Evolutionary conservation across 2,329 filamentous ascomycete genomes (phyloP).

Genomic region (Colletotrichum tofieldiae): DNA sequence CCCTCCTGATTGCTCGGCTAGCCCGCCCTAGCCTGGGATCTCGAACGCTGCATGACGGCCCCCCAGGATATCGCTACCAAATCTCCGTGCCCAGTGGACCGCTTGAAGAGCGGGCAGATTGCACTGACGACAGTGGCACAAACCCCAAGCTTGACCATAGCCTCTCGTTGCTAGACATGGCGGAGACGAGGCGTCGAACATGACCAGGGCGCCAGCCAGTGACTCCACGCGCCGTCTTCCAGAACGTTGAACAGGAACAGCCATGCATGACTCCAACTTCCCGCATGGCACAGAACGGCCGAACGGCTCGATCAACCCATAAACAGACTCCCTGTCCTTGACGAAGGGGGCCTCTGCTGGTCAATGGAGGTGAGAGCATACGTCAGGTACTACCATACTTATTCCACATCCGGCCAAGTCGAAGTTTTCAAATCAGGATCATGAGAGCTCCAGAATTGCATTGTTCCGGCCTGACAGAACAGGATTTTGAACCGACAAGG

Average conservation of each 20-base stretch:
- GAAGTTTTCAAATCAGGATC: background rate
- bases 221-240: constrained; percentile 3
- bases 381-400: constrained; percentile 11
- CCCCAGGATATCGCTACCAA: constrained; percentile 30
- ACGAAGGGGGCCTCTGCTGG: background rate
- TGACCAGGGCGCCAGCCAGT: background rate
- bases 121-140: constrained; percentile 29
- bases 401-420: constrained; percentile 1
- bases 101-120: constrained; percentile 1
- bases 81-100: background rate
- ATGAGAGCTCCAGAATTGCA: background rate
- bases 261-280: background rate
- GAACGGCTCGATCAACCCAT: background rate
- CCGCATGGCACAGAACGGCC: constrained; percentile 1
- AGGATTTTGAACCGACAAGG: constrained; percentile 11
- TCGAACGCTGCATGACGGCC: constrained; percentile 14
- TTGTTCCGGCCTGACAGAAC: background rate
- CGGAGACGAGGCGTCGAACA: constrained; percentile 1
- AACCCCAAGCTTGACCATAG: background rate
- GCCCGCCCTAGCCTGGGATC: background rate
- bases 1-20: background rate
- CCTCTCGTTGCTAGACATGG: background rate
- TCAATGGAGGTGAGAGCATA: background rate
- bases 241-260: constrained; percentile 1
- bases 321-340: constrained; percentile 3